These are phyloP conservation scores for Sugiyamaella boreocaroliniensis DNA, from an alignment of 805 yeast species.

Conservation along the genomic window DNA sequence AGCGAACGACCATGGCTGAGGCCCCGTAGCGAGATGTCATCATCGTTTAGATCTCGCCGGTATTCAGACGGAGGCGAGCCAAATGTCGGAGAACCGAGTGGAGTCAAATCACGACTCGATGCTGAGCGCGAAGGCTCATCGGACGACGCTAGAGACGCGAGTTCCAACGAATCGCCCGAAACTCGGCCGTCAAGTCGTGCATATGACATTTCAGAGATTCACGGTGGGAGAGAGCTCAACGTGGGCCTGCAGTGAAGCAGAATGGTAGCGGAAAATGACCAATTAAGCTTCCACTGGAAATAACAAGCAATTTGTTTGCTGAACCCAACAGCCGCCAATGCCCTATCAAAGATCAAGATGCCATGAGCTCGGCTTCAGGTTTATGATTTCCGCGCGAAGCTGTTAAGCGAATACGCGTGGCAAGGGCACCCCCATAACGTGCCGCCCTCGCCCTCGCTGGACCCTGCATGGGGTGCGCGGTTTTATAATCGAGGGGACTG, in stretches of 20 bases:
- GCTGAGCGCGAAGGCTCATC: constrained; percentile 13
- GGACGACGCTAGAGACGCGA: constrained; percentile 30
- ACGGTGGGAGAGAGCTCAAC: too few relatives aligned
- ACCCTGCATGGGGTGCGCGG: neutral
- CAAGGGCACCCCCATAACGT: neutral
- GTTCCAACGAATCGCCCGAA: constrained; percentile 28
- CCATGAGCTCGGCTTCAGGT: too few relatives aligned
- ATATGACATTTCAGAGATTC: neutral
- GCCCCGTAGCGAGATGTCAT: neutral
- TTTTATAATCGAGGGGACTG: too few relatives aligned
- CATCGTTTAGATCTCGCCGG: neutral
- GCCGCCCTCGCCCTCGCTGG: neutral
- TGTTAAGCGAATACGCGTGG: neutral
- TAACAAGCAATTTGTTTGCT: neutral
- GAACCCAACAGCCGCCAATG: neutral
- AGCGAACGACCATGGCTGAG: constrained; percentile 10
- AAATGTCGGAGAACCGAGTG: constrained; percentile 18
- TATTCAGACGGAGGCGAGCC: neutral
- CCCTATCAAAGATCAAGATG: too few relatives aligned
- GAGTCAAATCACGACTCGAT: constrained; percentile 20
- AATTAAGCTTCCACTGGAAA: neutral
- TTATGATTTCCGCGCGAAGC: neutral
- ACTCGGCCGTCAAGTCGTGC: neutral
- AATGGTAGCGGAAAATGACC: too few relatives aligned
- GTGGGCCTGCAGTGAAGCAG: too few relatives aligned